Conservation (phyloP, 2,329 filamentous ascomycete genomes). For the Diaporthe destruens region DNA sequence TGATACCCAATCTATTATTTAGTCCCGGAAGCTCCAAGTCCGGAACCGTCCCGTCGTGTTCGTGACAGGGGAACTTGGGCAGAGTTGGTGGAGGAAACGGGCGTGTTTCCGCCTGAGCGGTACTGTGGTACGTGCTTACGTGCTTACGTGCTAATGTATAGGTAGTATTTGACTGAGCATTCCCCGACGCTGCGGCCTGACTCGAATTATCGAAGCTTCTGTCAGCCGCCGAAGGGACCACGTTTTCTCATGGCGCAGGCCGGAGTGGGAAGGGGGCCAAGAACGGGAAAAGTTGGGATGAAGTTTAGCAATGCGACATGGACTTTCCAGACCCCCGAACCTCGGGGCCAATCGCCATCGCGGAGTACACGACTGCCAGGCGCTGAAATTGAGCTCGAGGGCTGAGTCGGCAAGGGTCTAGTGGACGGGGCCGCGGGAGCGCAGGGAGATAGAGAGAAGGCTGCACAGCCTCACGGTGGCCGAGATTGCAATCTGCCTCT, state of each 20-base stretch:
- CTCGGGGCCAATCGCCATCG: constrained; percentile 19
- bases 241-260: constrained; percentile 23
- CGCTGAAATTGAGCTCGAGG: constrained; percentile 27
- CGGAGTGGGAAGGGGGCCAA: constrained; percentile 2
- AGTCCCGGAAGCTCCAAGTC: constrained; percentile 44
- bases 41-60: background rate
- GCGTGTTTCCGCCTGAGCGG: constrained; percentile 29
- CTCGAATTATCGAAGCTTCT: constrained; percentile 20
- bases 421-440: background rate
- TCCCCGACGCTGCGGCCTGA: constrained; percentile 20
- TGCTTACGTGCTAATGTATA: too few species aligned
- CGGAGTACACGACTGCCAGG: background rate
- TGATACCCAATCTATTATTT: constrained; percentile 43
- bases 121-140: background rate
- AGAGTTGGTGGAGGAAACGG: background rate
- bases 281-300: constrained; percentile 22
- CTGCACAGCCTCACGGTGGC: constrained; percentile 35
- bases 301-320: constrained; percentile 33
- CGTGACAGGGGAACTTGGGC: constrained; percentile 19
- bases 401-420: constrained; percentile 27
- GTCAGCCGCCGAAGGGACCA: constrained; percentile 24
- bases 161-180: constrained; percentile 21
- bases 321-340: background rate
- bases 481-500: constrained; percentile 40
- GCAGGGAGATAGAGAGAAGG: constrained; percentile 8